Evolutionary conservation across 192 early-diverging fungal genomes (phyloP), one percentile per base, ranked within the genome.

Genomic region (Jimgerdemannia flammicorona): DNA sequence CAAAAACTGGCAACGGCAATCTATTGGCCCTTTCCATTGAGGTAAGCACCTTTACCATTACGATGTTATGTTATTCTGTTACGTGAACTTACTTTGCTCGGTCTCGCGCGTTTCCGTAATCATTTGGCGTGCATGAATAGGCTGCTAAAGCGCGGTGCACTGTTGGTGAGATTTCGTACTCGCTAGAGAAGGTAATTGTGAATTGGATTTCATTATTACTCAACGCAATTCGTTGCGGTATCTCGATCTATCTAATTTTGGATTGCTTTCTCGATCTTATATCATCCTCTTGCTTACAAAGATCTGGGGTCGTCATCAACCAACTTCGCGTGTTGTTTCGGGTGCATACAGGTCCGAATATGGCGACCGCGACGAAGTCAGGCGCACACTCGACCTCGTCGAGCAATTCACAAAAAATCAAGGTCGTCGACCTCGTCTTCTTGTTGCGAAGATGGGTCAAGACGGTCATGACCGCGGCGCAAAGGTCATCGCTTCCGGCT

Each of bases 381-480:
- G 75, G 18, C 81, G 88, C 10, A 93, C 93, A 2, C 77, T 94
- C 19, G 80, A 84, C 63, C 78, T 90, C 76, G 86, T 90, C 4
- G 87, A 93, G 67, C 81, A 80, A 75, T 95, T 95, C 80, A 86
- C 87, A 19, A 86, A 89, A 74, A 84, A 76, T 40, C 86, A 92
- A 70, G 95, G 95, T 80, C 89, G 94, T 54, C 91, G 93, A n/a
- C 95, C 95, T 19, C 93, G 95, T 84, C 86, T 96, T 74, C 82
- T 96, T 20, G 93, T 96, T 4, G 95, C 93, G 70, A 96, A 96
- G 84, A 95, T 95, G 93, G 95, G 95, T 68, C 95, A 96, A 84
- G 95, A 96, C 79, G 95, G 95, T 40, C 95, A 96, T 73, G 95
- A 96, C 77, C 90, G 95, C 71, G 95, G 95, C n/a, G 95, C 95